A percentile compares a stretch with the other conserved stretches of the same genome.
Evolutionary conservation across 164 flowering plant genomes (phyloP).

Genomic region (Malania oleifera): DNA sequence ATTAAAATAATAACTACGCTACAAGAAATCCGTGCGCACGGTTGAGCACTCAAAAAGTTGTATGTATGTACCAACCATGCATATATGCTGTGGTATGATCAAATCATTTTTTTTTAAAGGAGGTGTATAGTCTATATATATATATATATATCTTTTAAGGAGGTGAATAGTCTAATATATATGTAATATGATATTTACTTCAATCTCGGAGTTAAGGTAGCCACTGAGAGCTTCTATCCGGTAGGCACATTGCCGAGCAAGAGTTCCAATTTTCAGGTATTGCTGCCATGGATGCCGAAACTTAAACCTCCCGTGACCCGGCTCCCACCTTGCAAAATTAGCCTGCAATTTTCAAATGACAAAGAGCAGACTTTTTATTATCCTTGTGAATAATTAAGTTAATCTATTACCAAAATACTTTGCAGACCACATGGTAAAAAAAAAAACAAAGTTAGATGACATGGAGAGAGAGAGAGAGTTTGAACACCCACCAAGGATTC

Average conservation of each 20-base stretch:
- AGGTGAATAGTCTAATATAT: no score
- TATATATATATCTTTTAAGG: no score
- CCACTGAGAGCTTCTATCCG: conserved; percentile 29
- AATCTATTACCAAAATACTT: no score
- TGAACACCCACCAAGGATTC: conserved; percentile 30
- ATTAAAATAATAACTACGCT: no score
- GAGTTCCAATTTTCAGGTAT: conserved; percentile 27
- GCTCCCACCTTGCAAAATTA: conserved; percentile 49
- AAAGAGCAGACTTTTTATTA: neutral
- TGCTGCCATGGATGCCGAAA: conserved; percentile 45
- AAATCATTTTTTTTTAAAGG: no score
- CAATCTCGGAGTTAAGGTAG: conserved; percentile 22
- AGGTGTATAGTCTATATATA: no score
- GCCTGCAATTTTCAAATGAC: conserved; percentile 19
- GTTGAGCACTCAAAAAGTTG: no score
- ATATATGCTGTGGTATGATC: no score
- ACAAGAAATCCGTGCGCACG: no score
- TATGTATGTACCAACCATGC: no score
- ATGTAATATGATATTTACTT: no score
- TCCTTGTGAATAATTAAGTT: neutral
- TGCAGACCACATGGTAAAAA: no score
- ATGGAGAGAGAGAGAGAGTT: neutral
- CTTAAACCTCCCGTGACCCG: conserved; percentile 33
- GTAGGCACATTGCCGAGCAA: conserved; percentile 32
- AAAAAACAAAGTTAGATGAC: neutral